These are phyloP conservation scores for Kwoniella europaea DNA, from an alignment of 768 basidiomycete species.

Conservation along the genomic window DNA sequence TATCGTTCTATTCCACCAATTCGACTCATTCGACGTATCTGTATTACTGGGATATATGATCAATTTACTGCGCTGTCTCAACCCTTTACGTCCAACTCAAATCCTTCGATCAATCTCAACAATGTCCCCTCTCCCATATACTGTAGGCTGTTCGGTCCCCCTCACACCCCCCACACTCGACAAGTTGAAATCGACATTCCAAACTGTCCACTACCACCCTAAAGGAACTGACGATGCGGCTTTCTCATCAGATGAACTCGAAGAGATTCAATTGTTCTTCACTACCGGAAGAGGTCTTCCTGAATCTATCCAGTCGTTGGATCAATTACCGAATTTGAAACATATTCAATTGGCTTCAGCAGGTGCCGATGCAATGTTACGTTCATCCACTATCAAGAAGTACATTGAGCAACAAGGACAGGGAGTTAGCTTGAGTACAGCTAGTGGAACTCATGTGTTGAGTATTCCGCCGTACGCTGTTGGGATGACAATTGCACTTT, in stretches of 20 bases:
- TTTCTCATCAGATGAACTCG: slow-evolving; percentile 17
- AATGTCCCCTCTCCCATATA: slow-evolving; percentile 11
- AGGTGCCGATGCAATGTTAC: slow-evolving; percentile 36
- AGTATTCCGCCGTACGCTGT: slow-evolving; percentile 53
- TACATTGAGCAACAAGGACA: slow-evolving; percentile 9
- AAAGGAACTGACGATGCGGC: slow-evolving; percentile 1
- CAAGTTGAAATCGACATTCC: slow-evolving; percentile 10
- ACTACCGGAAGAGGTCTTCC: slow-evolving; percentile 30
- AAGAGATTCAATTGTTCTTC: slow-evolving; percentile 41
- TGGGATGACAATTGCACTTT: slow-evolving; percentile 36
- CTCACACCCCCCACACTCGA: slow-evolving; percentile 3
- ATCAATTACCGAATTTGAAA: slow-evolving; percentile 39
- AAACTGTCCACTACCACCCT: slow-evolving; percentile 15
- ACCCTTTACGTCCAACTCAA: background rate
- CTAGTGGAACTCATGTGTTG: slow-evolving; percentile 53
- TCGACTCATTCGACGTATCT: background rate
- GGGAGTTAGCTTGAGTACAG: slow-evolving; percentile 46
- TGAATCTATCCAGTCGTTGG: slow-evolving; percentile 24
- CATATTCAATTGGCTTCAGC: slow-evolving; percentile 50
- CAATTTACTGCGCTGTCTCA: background rate
- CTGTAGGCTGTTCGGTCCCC: slow-evolving; percentile 18
- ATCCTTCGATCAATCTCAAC: background rate
- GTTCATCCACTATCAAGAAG: slow-evolving; percentile 5
- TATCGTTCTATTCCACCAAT: no score
- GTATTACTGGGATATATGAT: background rate